Conservation (phyloP, 2,329 filamentous ascomycete species). For the Ophiobolus disseminans region DNA sequence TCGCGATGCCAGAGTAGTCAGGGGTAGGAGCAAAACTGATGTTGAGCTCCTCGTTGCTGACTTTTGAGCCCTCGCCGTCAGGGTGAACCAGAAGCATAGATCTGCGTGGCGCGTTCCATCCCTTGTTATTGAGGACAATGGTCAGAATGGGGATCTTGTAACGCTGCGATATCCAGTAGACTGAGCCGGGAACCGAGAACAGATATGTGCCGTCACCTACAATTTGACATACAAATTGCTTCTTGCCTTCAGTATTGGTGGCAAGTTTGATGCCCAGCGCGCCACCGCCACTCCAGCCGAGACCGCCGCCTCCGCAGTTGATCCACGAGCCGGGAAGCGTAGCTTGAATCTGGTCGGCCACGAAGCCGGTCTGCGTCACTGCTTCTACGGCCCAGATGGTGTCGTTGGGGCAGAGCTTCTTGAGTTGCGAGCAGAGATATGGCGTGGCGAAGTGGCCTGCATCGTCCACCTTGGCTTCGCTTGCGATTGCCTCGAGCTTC, state of each 20-base stretch:
- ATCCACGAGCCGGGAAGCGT: constrained; percentile 76
- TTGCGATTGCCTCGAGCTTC: constrained; percentile 67
- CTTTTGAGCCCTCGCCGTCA: constrained; percentile 66
- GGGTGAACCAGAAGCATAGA: constrained; percentile 71
- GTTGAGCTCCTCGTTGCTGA: constrained; percentile 69
- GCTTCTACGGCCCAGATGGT: constrained; percentile 81
- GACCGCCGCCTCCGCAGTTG: constrained; percentile 80
- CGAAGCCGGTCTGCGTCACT: constrained; percentile 72
- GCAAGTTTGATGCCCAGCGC: constrained; percentile 80
- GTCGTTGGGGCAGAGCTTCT: constrained; percentile 64
- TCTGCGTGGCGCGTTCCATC: constrained; percentile 71
- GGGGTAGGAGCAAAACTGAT: constrained; percentile 71
- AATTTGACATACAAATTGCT: constrained; percentile 54
- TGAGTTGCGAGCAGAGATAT: constrained; percentile 64
- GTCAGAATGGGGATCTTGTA: constrained; percentile 72
- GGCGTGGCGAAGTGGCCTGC: constrained; percentile 69
- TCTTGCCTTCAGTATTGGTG: constrained; percentile 56
- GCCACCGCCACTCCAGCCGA: constrained; percentile 80
- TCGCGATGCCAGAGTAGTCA: constrained; percentile 72
- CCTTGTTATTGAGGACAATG: constrained; percentile 73
- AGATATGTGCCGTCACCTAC: constrained; percentile 73
- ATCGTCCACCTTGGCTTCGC: constrained; percentile 62
- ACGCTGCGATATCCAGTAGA: constrained; percentile 72
- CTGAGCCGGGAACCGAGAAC: constrained; percentile 69
- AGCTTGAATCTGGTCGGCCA: constrained; percentile 74